Evolutionary conservation across 495 filamentous ascomycete genomes (phyloP).

Genomic region (Podospora sp.): DNA sequence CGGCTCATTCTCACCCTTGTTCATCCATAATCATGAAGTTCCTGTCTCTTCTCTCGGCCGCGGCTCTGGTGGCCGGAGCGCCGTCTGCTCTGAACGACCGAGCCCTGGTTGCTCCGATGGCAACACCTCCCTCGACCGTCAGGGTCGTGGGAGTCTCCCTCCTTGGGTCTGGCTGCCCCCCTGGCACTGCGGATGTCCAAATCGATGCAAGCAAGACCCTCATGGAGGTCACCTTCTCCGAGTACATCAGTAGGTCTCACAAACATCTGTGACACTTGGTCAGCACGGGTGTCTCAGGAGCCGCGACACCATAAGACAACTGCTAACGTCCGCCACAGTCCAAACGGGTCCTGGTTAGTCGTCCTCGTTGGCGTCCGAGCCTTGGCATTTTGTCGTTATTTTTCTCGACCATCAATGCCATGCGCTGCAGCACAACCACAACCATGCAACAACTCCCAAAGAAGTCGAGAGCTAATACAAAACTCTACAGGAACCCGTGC

Average conservation of each 20-base stretch:
- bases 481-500: neutral
- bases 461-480: neutral
- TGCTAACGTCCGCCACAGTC: neutral
- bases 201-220: conserved; percentile 14
- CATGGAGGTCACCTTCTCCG: conserved; percentile 14
- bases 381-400: too few species aligned
- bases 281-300: neutral
- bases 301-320: neutral
- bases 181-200: conserved; percentile 19
- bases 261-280: neutral
- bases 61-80: neutral
- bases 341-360: neutral
- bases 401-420: too few species aligned
- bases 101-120: neutral
- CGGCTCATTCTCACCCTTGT: too few species aligned
- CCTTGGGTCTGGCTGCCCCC: conserved; percentile 20
- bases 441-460: neutral
- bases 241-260: conserved; percentile 1
- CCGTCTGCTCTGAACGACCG: neutral
- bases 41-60: neutral
- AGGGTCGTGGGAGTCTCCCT: conserved; percentile 17
- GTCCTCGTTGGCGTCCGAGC: neutral
- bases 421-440: too few species aligned
- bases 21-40: neutral
- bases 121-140: neutral